Evolutionary conservation across 2,329 filamentous ascomycete genomes (phyloP), one percentile per base, ranked within the genome.

Genomic region (Pseudocercospora macadamiae): DNA sequence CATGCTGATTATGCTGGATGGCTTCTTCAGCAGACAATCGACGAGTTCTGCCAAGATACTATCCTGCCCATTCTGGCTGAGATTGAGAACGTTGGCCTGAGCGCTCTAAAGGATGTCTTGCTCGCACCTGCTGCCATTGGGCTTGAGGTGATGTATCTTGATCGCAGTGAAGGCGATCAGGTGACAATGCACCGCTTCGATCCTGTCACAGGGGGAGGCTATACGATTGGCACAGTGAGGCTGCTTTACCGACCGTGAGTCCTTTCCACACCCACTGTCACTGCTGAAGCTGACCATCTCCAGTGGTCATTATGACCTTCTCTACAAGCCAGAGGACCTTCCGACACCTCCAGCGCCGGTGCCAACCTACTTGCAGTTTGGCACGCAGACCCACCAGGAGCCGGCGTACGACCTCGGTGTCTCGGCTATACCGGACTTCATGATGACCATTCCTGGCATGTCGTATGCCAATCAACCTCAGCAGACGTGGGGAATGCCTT

Each of bases 141-240:
- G 3, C 84, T 97, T 18, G 91, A 97, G 71, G 90, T 97, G 62
- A 86, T 91, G 54, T 97, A 97, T 72, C 85, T 99, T 7, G 95
- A 97, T 72, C 86, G 91, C 67, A 96, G 90, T 68, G 81, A 86
- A 45, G 93, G 92, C 16, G 82, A 84, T 47, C 83, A 89, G 68
- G 90, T 91, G 68, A 96, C 90, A 70, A 83, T 82, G 28, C 87
- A 89, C 71, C 82, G 83, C 19, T 85, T 89, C 67, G 86, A 80
- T 57, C 75, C 77, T n/a, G 68, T 71, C 73, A 66, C 71, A 28
- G 60, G 67, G 54, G 72, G 73, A 10, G 69, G 64, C 52, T 72
- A 73, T 83, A 60, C 82, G 12, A 64, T 72, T 81, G 70, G 93
- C 78, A 83, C 87, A 79, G 72, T 96, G 79, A 79, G 83, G 63